Evolutionary conservation across 495 filamentous ascomycete species (phyloP).

Genomic region (Talaromyces thailandensis): DNA sequence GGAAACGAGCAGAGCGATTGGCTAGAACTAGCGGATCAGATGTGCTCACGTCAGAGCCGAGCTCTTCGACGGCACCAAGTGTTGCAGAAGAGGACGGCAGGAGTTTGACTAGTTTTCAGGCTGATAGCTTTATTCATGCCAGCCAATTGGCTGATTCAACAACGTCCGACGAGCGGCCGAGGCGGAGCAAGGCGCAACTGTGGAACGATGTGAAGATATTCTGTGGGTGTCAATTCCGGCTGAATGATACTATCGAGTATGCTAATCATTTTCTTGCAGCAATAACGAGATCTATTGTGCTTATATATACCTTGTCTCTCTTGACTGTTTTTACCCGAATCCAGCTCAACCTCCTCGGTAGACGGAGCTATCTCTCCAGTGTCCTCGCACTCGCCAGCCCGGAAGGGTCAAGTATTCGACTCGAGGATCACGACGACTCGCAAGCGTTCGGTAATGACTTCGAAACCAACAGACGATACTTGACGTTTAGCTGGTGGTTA

Average conservation of each 20-base stretch:
- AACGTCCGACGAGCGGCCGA: slow-evolving; percentile 37
- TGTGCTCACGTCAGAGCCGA: slow-evolving; percentile 48
- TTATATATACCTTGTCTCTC: slow-evolving; percentile 84
- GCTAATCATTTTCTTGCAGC: slow-evolving; percentile 38
- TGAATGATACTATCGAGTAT: neutral
- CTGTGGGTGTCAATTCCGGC: slow-evolving; percentile 46
- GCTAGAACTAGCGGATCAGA: slow-evolving; percentile 46
- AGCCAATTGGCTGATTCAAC: slow-evolving; percentile 58
- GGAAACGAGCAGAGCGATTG: slow-evolving; percentile 76
- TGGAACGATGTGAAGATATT: slow-evolving; percentile 98
- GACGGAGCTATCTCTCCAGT: slow-evolving; percentile 87
- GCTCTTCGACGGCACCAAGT: slow-evolving; percentile 60
- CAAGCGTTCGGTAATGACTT: slow-evolving; percentile 83
- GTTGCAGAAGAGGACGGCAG: slow-evolving; percentile 74
- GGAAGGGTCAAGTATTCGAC: slow-evolving; percentile 58
- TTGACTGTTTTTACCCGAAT: slow-evolving; percentile 89
- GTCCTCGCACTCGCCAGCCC: slow-evolving; percentile 80
- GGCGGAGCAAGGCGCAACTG: slow-evolving; percentile 80
- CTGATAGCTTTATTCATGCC: slow-evolving; percentile 69
- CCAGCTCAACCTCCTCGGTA: slow-evolving; percentile 93
- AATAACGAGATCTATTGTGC: slow-evolving; percentile 80
- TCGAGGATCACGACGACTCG: slow-evolving; percentile 79
- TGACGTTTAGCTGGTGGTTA: slow-evolving; percentile 97
- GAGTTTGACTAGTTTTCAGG: slow-evolving; percentile 67
- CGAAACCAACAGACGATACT: slow-evolving; percentile 85